A percentile compares a stretch with the other conserved stretches of the same genome.
These are phyloP conservation scores for Inosperma sp. DNA, from an alignment of 768 basidiomycete species.

Conservation along the genomic window DNA sequence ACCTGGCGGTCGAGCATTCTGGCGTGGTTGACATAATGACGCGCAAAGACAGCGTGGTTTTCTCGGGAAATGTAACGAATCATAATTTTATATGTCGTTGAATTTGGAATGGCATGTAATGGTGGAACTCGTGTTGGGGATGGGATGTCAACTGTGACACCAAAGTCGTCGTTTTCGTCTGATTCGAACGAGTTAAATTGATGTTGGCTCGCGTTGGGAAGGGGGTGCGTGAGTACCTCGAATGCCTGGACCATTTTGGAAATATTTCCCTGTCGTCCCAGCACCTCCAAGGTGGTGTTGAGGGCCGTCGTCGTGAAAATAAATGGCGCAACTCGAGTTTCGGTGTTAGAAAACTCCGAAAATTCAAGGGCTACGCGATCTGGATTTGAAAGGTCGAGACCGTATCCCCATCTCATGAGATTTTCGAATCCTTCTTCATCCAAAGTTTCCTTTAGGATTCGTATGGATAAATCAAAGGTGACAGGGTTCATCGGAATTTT, in stretches of 20 bases:
- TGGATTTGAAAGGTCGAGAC: slow-evolving; percentile 70
- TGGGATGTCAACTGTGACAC: slow-evolving; percentile 35
- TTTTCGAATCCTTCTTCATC: slow-evolving; percentile 53
- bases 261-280: slow-evolving; percentile 55
- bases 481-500: slow-evolving; percentile 49
- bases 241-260: slow-evolving; percentile 71
- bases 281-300: slow-evolving; percentile 67
- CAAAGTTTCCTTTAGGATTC: slow-evolving; percentile 62
- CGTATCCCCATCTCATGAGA: slow-evolving; percentile 66
- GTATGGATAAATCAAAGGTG: slow-evolving; percentile 62
- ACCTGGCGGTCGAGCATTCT: slow-evolving; percentile 40
- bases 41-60: slow-evolving; percentile 49
- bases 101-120: slow-evolving; percentile 52
- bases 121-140: slow-evolving; percentile 33
- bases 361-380: slow-evolving; percentile 59
- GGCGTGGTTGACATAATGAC: slow-evolving; percentile 62
- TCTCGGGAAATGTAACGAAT: slow-evolving; percentile 51
- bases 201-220: slow-evolving; percentile 48
- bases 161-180: slow-evolving; percentile 71
- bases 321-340: slow-evolving; percentile 27
- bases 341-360: slow-evolving; percentile 8
- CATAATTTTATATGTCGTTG: slow-evolving; percentile 60
- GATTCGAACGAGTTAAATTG: slow-evolving; percentile 59
- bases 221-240: slow-evolving; percentile 71
- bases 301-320: slow-evolving; percentile 62